Evolutionary conservation across 768 basidiomycete species (phyloP).

Genomic region (Tephrocybe sp.): DNA sequence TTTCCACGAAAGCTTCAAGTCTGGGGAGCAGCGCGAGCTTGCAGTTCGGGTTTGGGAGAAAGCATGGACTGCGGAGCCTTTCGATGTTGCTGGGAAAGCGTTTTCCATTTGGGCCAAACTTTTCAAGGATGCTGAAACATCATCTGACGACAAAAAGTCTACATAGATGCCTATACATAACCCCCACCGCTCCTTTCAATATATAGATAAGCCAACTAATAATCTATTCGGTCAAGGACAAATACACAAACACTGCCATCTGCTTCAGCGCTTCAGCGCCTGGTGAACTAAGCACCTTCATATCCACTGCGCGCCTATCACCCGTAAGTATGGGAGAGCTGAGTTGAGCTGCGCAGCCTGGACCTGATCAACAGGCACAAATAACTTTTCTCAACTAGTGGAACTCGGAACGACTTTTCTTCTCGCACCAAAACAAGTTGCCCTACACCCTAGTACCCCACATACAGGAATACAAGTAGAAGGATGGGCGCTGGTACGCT

Average conservation of each 20-base stretch:
- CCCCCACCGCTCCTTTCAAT: not conserved
- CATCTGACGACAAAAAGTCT: constrained; percentile 33
- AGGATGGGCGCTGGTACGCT: constrained; percentile 10
- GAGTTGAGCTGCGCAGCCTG: not conserved
- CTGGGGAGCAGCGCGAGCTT: constrained; percentile 59
- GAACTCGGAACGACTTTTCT: not conserved
- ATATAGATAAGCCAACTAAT: too few species aligned
- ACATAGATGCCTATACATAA: constrained; percentile 10
- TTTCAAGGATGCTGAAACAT: constrained; percentile 41
- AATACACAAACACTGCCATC: too few species aligned
- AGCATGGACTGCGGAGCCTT: constrained; percentile 60
- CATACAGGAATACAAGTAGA: not conserved
- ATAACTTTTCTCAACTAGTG: not conserved
- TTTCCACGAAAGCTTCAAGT: constrained; percentile 48
- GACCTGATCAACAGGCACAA: not conserved
- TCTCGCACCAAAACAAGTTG: not conserved
- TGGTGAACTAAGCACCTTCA: not conserved
- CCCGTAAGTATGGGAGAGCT: too few species aligned
- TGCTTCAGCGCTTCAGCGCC: too few species aligned
- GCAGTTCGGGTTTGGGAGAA: constrained; percentile 61
- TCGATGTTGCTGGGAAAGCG: constrained; percentile 40
- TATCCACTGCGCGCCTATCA: not conserved
- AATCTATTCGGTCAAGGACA: too few species aligned
- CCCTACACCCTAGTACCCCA: not conserved
- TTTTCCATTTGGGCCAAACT: constrained; percentile 38